phyloP scores from a whole-genome alignment of 768 basidiomycete genomes.

The Boletus subparvulus region DNA sequence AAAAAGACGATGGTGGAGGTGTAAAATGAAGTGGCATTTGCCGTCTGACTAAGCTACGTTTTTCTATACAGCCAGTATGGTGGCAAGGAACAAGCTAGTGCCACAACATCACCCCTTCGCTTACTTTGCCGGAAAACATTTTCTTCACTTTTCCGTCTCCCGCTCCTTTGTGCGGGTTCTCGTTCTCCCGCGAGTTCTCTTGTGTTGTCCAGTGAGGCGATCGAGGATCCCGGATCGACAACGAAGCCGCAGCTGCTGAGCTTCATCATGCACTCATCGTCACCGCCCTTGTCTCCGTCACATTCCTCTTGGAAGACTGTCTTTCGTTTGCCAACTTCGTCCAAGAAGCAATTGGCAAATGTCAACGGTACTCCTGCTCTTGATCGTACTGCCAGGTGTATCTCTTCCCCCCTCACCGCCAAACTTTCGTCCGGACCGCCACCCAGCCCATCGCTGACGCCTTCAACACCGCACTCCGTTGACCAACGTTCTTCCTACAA shows the following conservation, averaged over 20 bases:
- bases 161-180: slow-evolving; percentile 2
- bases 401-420: slow-evolving; percentile 27
- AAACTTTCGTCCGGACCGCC: slow-evolving; percentile 32
- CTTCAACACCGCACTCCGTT: slow-evolving; percentile 49
- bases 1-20: not conserved
- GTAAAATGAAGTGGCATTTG: slow-evolving; percentile 22
- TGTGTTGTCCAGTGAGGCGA: slow-evolving; percentile 7
- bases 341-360: slow-evolving; percentile 50
- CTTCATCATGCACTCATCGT: slow-evolving; percentile 24
- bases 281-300: slow-evolving; percentile 27
- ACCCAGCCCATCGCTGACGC: slow-evolving; percentile 51
- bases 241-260: slow-evolving; percentile 10
- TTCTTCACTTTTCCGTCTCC: slow-evolving; percentile 12
- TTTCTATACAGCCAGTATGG: slow-evolving; percentile 9
- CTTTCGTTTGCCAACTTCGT: slow-evolving; percentile 68
- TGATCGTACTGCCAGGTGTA: slow-evolving; percentile 41
- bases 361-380: slow-evolving; percentile 43
- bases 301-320: slow-evolving; percentile 64
- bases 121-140: slow-evolving; percentile 18
- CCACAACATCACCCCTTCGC: slow-evolving; percentile 13
- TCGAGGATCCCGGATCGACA: slow-evolving; percentile 27
- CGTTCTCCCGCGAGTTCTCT: slow-evolving; percentile 12
- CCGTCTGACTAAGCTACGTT: slow-evolving; percentile 34
- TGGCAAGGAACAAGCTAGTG: slow-evolving; percentile 7
- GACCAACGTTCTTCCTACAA: slow-evolving; percentile 75